Evolutionary conservation across 2,329 filamentous ascomycete species (phyloP), one percentile per base, ranked within the genome.

Genomic region (Ascochyta koolunga): DNA sequence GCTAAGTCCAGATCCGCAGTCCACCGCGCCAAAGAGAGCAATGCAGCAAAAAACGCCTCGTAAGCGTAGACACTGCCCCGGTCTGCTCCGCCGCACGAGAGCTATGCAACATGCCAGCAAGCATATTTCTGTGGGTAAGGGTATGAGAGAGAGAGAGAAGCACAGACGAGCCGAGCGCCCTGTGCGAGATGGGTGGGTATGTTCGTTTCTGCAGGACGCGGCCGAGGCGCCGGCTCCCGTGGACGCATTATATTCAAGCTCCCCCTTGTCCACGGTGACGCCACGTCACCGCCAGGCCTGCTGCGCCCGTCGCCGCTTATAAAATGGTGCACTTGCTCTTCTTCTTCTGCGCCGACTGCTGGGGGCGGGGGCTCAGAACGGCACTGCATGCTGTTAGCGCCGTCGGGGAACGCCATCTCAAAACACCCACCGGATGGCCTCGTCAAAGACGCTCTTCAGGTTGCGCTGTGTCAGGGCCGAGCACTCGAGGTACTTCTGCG

Each of bases 391-490:
- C 43, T 25, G 57, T 72, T 59, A 72, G 63, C 50, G 22, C 32
- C 16, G 10, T 25, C 15, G 45, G 4, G 38, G 25, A 5, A 6
- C 10, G 18, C 2, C 25, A 5, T 11, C 9, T n/a, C 25, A 21
- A 8, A 41, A 7, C 33, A 79, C 88, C 67, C 80, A 98, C 95
- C 95, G 89, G 73, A 99, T 99, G 29, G 95, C 95, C 79, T 97
- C 93, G 73, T 99, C 95, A 73, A 99, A 99, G 42, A 99, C 95
- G 70, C 91, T 96, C 87, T 99, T 99, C 67, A 99, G 79, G 77
- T 97, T 97, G 71, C 93, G 84, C 82, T 98, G 95, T 32, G 95
- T 99, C 65, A 99, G 82, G 41, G 95, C 95, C 46, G 95, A 98
- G 80, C 95, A 99, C 79, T 99, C 95, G 36, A 98, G 84, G 79